Conservation (phyloP, 257 asterid genomes). For the Phtheirospermum japonicum region DNA sequence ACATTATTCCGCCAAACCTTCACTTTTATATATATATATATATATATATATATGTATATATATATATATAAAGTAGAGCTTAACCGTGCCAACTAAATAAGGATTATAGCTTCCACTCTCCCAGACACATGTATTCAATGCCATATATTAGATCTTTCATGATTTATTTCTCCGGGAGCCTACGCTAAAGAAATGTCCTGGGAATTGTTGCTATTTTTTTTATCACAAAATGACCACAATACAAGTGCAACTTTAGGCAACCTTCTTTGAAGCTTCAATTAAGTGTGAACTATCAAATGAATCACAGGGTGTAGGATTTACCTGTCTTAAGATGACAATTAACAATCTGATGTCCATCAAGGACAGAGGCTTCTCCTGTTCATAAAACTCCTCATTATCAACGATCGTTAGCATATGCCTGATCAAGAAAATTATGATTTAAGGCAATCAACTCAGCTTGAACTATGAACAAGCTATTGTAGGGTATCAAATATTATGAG, state of each 20-base stretch:
- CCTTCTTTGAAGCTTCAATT: constrained; percentile 12
- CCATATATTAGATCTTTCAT: neutral
- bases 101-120: neutral
- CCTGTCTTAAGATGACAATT: constrained; percentile 90
- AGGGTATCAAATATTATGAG: constrained; percentile 22
- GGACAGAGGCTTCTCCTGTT: constrained; percentile 84
- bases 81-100: constrained; percentile 3
- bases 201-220: constrained; percentile 13
- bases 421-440: constrained; percentile 31
- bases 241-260: constrained; percentile 3
- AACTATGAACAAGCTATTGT: constrained; percentile 22
- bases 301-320: constrained; percentile 30
- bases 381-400: constrained; percentile 96
- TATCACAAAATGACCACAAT: constrained; percentile 20
- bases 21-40: neutral
- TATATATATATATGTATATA: too few species aligned
- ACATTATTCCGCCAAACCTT: constrained; percentile 6
- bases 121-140: constrained; percentile 8
- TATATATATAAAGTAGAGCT: neutral
- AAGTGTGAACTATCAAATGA: constrained; percentile 7
- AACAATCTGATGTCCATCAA: constrained; percentile 73
- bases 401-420: constrained; percentile 96
- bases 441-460: constrained; percentile 28
- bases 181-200: too few species aligned
- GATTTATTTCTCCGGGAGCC: too few species aligned